Conservation (phyloP, 352 stramenopile genomes). For the Nothophytophthora sp. region DNA sequence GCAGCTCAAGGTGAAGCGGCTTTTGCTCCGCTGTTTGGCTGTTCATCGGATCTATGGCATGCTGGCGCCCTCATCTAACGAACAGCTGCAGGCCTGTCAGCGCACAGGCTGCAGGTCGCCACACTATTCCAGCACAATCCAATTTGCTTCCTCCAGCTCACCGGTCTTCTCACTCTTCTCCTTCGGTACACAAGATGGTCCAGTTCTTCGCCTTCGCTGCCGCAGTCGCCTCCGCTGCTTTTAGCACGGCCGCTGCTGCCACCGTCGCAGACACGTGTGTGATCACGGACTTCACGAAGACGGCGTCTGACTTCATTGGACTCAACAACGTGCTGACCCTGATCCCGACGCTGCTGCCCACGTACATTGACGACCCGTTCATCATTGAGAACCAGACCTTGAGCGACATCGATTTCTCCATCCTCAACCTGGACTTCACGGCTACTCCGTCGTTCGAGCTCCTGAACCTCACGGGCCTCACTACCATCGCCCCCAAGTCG, state of each 20-base stretch:
- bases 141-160: constrained; percentile 29
- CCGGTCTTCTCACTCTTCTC: neutral
- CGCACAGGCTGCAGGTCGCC: neutral
- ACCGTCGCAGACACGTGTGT: constrained; percentile 26
- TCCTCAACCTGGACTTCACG: constrained; percentile 29
- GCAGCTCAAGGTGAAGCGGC: too few relatives aligned
- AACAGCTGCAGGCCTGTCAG: neutral
- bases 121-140: constrained; percentile 13
- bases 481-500: constrained; percentile 29
- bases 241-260: constrained; percentile 15
- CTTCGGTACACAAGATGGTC: constrained; percentile 31
- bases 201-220: constrained; percentile 38
- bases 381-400: constrained; percentile 29
- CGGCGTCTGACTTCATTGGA: constrained; percentile 18
- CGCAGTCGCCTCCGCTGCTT: constrained; percentile 10
- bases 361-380: constrained; percentile 32
- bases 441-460: constrained; percentile 31
- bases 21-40: too few relatives aligned
- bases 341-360: constrained; percentile 21
- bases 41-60: too few relatives aligned
- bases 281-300: constrained; percentile 21
- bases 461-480: constrained; percentile 28
- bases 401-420: constrained; percentile 27
- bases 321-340: constrained; percentile 34
- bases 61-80: too few relatives aligned